Percentiles rank a stretch among this genome's conserved stretches.
Conservation (phyloP, 345 rosid genomes). For the Lepidium africanum region DNA sequence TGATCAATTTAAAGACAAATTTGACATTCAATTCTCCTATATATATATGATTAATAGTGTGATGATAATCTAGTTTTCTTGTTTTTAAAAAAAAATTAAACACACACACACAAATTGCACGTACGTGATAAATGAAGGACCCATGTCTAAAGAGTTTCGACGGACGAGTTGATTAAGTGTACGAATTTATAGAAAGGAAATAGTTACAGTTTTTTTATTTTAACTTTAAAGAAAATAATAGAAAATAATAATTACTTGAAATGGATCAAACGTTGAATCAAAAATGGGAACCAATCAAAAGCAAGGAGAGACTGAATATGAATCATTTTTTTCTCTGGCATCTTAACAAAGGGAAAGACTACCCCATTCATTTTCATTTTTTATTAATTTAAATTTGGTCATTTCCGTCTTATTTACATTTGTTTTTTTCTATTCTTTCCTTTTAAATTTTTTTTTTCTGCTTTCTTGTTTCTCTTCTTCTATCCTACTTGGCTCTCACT, state of each 20-base stretch:
- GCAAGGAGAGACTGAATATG: slow-evolving; percentile 11
- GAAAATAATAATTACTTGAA: not conserved
- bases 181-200: slow-evolving; percentile 12
- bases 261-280: slow-evolving; percentile 19
- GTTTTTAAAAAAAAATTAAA: no score
- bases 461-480: slow-evolving; percentile 17
- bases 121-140: slow-evolving; percentile 4
- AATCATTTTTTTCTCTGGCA: slow-evolving; percentile 19
- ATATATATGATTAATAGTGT: not conserved
- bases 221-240: not conserved
- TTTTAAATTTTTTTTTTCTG: not conserved
- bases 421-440: not conserved
- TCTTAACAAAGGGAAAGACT: slow-evolving; percentile 15
- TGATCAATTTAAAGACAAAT: slow-evolving; percentile 4
- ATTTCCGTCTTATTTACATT: slow-evolving; percentile 22
- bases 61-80: not conserved
- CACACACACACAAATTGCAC: not conserved
- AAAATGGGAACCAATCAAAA: slow-evolving; percentile 27
- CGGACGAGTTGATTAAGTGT: slow-evolving; percentile 8
- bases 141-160: not conserved
- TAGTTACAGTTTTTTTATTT: not conserved
- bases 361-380: slow-evolving; percentile 22
- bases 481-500: slow-evolving; percentile 28
- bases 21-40: not conserved
- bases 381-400: slow-evolving; percentile 6